These are phyloP conservation scores for Talaromyces sp. DNA, from an alignment of 2,329 filamentous ascomycete genomes.

Conservation along the genomic window DNA sequence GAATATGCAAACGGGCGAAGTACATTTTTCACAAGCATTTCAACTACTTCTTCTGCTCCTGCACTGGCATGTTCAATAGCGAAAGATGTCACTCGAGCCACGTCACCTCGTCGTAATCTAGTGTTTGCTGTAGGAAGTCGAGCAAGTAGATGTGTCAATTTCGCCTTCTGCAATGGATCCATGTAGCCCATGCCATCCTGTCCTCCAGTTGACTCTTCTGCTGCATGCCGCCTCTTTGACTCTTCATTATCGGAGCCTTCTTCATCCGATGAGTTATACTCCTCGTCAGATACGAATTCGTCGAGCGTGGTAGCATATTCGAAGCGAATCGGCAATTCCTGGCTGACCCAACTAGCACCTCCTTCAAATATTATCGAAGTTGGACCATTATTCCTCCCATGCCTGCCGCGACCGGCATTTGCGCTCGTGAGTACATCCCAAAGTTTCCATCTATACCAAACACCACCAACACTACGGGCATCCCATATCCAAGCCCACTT, in stretches of 20 bases:
- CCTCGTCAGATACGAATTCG: constrained; percentile 77
- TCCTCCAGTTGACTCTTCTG: constrained; percentile 38
- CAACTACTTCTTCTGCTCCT: constrained; percentile 87
- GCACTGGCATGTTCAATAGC: constrained; percentile 81
- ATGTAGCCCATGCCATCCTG: constrained; percentile 63
- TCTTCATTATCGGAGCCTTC: constrained; percentile 59
- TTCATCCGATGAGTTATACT: constrained; percentile 84
- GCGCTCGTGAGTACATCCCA: constrained; percentile 79
- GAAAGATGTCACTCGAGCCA: constrained; percentile 81
- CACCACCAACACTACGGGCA: constrained; percentile 69
- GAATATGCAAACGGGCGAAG: constrained; percentile 71
- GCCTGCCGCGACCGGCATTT: constrained; percentile 35
- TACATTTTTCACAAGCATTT: constrained; percentile 80
- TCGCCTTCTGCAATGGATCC: constrained; percentile 78
- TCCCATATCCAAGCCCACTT: constrained; percentile 96
- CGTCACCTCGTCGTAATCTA: constrained; percentile 75
- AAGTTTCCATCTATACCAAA: constrained; percentile 90
- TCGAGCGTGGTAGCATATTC: constrained; percentile 75
- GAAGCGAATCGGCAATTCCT: constrained; percentile 69
- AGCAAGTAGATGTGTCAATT: constrained; percentile 77
- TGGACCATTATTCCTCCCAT: constrained; percentile 52
- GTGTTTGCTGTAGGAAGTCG: constrained; percentile 73
- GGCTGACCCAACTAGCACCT: constrained; percentile 72
- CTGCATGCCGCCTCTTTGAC: constrained; percentile 43
- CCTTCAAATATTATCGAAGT: constrained; percentile 67